Percentiles rank a stretch among this genome's conserved stretches.
Conservation (phyloP, 2,329 filamentous ascomycete species). For the Blumeria hordei region DNA sequence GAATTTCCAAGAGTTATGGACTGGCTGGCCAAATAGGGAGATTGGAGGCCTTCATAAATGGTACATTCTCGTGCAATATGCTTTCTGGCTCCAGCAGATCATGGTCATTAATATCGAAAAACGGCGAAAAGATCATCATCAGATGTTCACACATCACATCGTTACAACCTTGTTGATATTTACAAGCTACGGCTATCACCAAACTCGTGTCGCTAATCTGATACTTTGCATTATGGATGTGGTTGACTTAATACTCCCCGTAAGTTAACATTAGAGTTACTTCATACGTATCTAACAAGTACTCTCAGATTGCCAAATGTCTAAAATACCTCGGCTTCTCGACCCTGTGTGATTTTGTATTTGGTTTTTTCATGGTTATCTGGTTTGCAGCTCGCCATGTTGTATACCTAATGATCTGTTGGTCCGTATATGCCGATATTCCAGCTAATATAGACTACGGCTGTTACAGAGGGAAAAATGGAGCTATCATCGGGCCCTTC, state of each 20-base stretch:
- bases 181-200: constrained; percentile 64
- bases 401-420: constrained; percentile 56
- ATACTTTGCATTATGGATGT: constrained; percentile 86
- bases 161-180: constrained; percentile 65
- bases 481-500: constrained; percentile 29
- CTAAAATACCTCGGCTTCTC: constrained; percentile 71
- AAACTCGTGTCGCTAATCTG: constrained; percentile 68
- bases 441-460: constrained; percentile 36
- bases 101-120: constrained; percentile 88
- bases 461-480: constrained; percentile 41
- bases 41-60: constrained; percentile 53
- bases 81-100: constrained; percentile 87
- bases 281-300: constrained; percentile 1
- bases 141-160: constrained; percentile 90
- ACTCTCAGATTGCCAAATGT: constrained; percentile 58
- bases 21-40: constrained; percentile 59
- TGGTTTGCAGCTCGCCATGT: constrained; percentile 74
- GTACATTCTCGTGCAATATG: constrained; percentile 76
- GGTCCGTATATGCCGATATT: constrained; percentile 50
- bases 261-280: constrained; percentile 21
- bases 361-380: constrained; percentile 61
- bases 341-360: constrained; percentile 55
- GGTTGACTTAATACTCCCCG: constrained; percentile 68
- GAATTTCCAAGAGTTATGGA: constrained; percentile 58
- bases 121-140: constrained; percentile 77